Percentiles rank a stretch among this genome's conserved stretches.
Evolutionary conservation across 208 protist genomes (phyloP).

Genomic region (Jaenimonas drosophilae): DNA sequence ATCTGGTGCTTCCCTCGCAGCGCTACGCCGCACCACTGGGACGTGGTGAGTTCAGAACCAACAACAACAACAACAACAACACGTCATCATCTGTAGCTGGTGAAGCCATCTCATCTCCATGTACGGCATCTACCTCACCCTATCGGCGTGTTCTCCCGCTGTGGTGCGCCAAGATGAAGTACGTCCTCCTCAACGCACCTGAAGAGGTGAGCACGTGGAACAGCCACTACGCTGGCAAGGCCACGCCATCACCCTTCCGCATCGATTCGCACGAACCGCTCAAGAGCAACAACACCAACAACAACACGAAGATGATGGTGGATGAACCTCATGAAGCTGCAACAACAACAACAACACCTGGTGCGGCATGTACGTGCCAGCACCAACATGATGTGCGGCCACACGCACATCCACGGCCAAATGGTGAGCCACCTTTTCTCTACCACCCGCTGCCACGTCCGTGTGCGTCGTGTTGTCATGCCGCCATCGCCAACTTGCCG

Average conservation of each 20-base stretch:
- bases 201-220: conserved; percentile 13
- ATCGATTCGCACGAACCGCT: background rate
- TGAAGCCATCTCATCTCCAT: background rate
- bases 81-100: no score
- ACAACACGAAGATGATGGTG: background rate
- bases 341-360: background rate
- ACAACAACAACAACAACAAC: no score
- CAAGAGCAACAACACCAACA: background rate
- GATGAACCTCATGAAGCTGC: background rate
- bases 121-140: background rate
- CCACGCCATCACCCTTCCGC: no score
- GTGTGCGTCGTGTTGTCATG: conserved; percentile 11
- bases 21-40: background rate
- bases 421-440: background rate
- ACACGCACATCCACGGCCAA: background rate
- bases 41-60: no score
- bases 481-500: conserved; percentile 14
- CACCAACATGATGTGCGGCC: background rate
- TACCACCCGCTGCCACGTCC: conserved; percentile 6
- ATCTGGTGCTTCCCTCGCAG: background rate
- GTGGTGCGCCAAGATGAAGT: conserved; percentile 15
- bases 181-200: conserved; percentile 18
- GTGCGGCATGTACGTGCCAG: conserved; percentile 1
- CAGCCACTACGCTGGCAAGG: conserved; percentile 7
- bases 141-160: conserved; percentile 15